These are phyloP conservation scores for Populus hybrid DNA, from an alignment of 441 rosid species.

Conservation along the genomic window DNA sequence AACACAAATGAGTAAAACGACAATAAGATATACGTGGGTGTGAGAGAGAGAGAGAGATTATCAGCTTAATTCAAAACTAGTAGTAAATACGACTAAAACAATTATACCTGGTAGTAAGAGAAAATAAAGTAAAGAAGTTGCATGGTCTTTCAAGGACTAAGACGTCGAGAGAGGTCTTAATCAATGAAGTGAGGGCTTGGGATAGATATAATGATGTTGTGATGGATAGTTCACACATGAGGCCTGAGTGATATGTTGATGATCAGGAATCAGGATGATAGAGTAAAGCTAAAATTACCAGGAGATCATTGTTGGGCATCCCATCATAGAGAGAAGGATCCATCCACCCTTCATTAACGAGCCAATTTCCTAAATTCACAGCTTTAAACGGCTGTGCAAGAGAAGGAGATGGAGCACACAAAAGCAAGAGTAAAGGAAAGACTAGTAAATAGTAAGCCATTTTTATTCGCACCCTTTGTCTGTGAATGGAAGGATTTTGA, in stretches of 20 bases:
- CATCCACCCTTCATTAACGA: conserved; percentile 46
- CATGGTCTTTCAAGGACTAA: too few species aligned
- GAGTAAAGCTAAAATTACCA: conserved; percentile 23
- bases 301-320: too few species aligned
- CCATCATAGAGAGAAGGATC: conserved; percentile 27
- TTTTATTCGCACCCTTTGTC: too few species aligned
- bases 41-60: neutral
- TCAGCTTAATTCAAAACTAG: too few species aligned
- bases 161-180: too few species aligned
- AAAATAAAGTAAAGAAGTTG: too few species aligned
- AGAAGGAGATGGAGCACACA: conserved; percentile 10
- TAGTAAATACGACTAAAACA: neutral
- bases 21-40: neutral
- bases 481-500: too few species aligned
- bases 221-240: neutral
- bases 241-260: neutral
- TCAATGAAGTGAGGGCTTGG: neutral
- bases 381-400: conserved; percentile 31
- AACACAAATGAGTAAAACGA: neutral
- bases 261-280: too few species aligned
- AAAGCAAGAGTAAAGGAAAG: conserved; percentile 1
- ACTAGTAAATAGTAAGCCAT: neutral
- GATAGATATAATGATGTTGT: too few species aligned
- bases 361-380: conserved; percentile 41
- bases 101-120: too few species aligned